phyloP scores from a whole-genome alignment of 2,329 filamentous ascomycete species.

The Nemania sp. region DNA sequence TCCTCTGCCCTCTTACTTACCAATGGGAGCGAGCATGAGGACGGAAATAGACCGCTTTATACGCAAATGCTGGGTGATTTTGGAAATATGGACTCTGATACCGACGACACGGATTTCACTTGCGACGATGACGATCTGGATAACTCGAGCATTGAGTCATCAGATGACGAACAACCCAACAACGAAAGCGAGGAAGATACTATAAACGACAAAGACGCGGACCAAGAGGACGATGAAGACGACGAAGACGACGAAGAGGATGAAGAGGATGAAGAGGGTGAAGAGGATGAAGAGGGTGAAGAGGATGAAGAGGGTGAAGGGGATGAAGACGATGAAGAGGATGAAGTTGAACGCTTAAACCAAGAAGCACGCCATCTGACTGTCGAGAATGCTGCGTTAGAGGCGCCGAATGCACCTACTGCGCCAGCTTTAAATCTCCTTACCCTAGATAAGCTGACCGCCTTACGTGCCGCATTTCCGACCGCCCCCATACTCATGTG shows the following conservation, averaged over 20 bases:
- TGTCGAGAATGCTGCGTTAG: constrained; percentile 44
- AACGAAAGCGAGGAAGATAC: constrained; percentile 41
- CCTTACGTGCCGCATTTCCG: constrained; percentile 52
- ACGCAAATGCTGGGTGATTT: constrained; percentile 29
- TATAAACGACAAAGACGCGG: constrained; percentile 38
- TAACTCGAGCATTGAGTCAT: constrained; percentile 2
- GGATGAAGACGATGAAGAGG: neutral
- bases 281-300: neutral
- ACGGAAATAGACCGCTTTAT: constrained; percentile 27
- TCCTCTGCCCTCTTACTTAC: constrained; percentile 42
- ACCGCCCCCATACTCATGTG: constrained; percentile 43
- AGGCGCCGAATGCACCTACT: constrained; percentile 15
- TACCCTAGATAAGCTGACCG: constrained; percentile 42
- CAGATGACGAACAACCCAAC: neutral
- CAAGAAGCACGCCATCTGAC: constrained; percentile 51
- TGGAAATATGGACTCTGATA: constrained; percentile 42
- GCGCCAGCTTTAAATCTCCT: constrained; percentile 22
- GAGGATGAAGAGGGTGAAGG: constrained; percentile 41
- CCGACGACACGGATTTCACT: constrained; percentile 38
- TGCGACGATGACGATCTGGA: constrained; percentile 16
- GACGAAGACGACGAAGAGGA: constrained; percentile 41
- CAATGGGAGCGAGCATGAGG: constrained; percentile 31
- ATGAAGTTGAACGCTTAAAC: constrained; percentile 30
- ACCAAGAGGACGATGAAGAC: constrained; percentile 1
- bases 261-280: constrained; percentile 2